Evolutionary conservation across 1,284 basidiomycete species (phyloP).

Genomic region (Trichosporon coremiiforme): DNA sequence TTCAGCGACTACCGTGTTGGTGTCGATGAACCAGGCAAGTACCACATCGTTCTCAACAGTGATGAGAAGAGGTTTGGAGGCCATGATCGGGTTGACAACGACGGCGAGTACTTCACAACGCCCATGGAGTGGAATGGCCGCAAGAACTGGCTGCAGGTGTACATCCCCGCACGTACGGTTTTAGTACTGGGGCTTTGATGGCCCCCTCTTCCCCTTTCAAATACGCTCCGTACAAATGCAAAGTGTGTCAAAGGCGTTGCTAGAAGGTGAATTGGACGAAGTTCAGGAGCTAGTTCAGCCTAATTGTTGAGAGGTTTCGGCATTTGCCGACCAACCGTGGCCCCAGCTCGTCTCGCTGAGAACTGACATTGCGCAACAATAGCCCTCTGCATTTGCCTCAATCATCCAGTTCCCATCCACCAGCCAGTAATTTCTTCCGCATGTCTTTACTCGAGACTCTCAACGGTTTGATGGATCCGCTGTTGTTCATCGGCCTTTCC

Average conservation of each 20-base stretch:
- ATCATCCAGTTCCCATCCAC: too few relatives aligned
- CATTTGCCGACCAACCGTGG: neutral
- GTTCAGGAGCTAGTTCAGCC: neutral
- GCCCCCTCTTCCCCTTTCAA: too few relatives aligned
- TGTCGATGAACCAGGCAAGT: slow-evolving; percentile 82
- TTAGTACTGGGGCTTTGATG: slow-evolving; percentile 63
- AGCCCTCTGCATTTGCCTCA: too few relatives aligned
- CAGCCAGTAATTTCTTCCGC: neutral
- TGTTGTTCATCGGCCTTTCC: slow-evolving; percentile 23
- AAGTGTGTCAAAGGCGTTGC: neutral
- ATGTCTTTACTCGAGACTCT: neutral
- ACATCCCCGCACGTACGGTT: slow-evolving; percentile 74
- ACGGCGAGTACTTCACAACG: slow-evolving; percentile 74
- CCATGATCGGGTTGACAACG: slow-evolving; percentile 74
- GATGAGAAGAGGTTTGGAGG: slow-evolving; percentile 89
- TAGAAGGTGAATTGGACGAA: too few relatives aligned
- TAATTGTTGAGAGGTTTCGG: neutral
- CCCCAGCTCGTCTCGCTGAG: too few relatives aligned
- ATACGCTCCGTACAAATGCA: neutral
- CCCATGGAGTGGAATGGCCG: slow-evolving; percentile 88
- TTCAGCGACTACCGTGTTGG: slow-evolving; percentile 94
- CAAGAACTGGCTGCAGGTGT: slow-evolving; percentile 86
- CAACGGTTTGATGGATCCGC: slow-evolving; percentile 22
- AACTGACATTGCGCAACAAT: too few relatives aligned
- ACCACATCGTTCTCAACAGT: slow-evolving; percentile 76